A percentile compares a stretch with the other conserved stretches of the same genome.
phyloP scores from a whole-genome alignment of 2,329 filamentous ascomycete species.

The Diatrype stigma region DNA sequence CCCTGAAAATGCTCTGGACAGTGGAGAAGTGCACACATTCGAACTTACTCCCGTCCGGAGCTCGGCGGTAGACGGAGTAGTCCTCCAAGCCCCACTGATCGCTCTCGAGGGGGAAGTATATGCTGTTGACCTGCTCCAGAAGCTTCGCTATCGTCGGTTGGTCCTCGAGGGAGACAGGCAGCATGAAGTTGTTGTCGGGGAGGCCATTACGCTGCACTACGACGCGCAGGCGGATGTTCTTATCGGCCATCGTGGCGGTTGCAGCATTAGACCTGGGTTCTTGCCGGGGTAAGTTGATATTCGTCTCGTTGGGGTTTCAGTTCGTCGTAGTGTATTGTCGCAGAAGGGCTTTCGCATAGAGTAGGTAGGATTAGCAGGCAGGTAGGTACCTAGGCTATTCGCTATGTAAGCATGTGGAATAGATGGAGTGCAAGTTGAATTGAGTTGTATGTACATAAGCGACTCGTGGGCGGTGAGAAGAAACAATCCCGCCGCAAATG shows the following conservation, averaged over 20 bases:
- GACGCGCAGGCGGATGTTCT: constrained; percentile 66
- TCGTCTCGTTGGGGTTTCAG: too few species aligned
- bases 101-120: constrained; percentile 76
- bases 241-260: constrained; percentile 26
- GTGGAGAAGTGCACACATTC: constrained; percentile 85
- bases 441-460: too few species aligned
- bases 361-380: too few species aligned
- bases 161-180: constrained; percentile 55
- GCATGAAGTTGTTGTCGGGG: constrained; percentile 68
- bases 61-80: constrained; percentile 73
- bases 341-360: too few species aligned
- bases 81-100: constrained; percentile 83
- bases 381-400: too few species aligned
- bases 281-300: too few species aligned
- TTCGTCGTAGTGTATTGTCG: too few species aligned
- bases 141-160: constrained; percentile 71
- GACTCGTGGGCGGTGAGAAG: too few species aligned
- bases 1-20: constrained; percentile 65
- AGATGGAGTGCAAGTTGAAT: too few species aligned
- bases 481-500: too few species aligned
- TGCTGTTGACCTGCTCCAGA: constrained; percentile 68
- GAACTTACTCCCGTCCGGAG: constrained; percentile 56
- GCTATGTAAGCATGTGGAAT: too few species aligned
- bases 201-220: constrained; percentile 69
- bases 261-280: too few species aligned